These are phyloP conservation scores for Zygosaccharomyces pseudobailii DNA, from an alignment of 1,139 yeast genomes.

Conservation along the genomic window DNA sequence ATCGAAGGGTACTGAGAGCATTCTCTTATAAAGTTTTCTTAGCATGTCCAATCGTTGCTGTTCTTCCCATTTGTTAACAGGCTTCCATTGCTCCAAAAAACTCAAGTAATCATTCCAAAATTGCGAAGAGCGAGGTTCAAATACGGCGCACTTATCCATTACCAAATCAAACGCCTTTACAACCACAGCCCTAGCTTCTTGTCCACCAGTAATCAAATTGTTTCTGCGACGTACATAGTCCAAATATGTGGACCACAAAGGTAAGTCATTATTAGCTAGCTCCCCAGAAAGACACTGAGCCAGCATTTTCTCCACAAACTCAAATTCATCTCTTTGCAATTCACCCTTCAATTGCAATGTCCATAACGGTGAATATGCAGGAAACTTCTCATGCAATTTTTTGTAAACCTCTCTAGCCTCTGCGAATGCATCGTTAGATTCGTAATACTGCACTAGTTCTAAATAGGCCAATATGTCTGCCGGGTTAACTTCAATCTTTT, in stretches of 20 bases:
- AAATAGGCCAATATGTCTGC: slow-evolving; percentile 56
- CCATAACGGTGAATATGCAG: slow-evolving; percentile 66
- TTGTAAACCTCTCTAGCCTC: slow-evolving; percentile 59
- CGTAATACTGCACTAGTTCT: slow-evolving; percentile 50
- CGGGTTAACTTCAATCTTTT: slow-evolving; percentile 40
- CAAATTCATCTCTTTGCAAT: slow-evolving; percentile 63
- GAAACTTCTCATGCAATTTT: slow-evolving; percentile 59
- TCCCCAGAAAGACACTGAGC: slow-evolving; percentile 32
- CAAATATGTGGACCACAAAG: slow-evolving; percentile 70
- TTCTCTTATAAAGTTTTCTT: slow-evolving; percentile 67
- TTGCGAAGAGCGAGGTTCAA: slow-evolving; percentile 66
- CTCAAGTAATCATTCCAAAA: slow-evolving; percentile 81
- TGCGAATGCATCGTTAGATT: slow-evolving; percentile 57
- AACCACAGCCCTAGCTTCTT: slow-evolving; percentile 70
- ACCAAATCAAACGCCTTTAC: slow-evolving; percentile 85
- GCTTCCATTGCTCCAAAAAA: slow-evolving; percentile 76
- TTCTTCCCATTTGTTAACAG: slow-evolving; percentile 79
- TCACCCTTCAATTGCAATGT: slow-evolving; percentile 65
- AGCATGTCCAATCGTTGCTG: slow-evolving; percentile 77
- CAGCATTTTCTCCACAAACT: slow-evolving; percentile 39
- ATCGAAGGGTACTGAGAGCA: slow-evolving; percentile 66
- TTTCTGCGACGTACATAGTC: slow-evolving; percentile 76
- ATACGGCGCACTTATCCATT: slow-evolving; percentile 61
- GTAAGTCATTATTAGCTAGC: slow-evolving; percentile 28
- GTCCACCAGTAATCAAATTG: slow-evolving; percentile 79